Conservation (phyloP, 306 rosid species). For the Corylus americana region DNA sequence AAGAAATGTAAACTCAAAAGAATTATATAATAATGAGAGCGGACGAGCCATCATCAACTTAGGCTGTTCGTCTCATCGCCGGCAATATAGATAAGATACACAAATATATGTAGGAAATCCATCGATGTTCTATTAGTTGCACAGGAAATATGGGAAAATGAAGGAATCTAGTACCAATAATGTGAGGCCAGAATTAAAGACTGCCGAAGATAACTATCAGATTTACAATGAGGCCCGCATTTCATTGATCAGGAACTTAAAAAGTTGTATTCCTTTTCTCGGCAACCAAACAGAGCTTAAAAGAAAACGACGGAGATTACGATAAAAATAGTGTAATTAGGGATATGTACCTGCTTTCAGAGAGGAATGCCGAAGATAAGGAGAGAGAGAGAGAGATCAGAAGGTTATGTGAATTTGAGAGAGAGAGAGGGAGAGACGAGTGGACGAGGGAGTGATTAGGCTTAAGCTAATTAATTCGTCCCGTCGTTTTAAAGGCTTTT, state of each 20-base stretch:
- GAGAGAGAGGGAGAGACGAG: neutral
- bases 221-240: neutral
- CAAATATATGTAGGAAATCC: neutral
- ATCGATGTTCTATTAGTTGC: neutral
- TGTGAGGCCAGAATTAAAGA: neutral
- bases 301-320: neutral
- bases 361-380: neutral
- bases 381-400: neutral
- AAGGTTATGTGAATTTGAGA: neutral
- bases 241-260: neutral
- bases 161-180: neutral
- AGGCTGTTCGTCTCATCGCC: neutral
- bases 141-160: neutral
- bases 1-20: no score
- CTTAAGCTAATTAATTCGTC: neutral
- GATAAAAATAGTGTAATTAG: neutral
- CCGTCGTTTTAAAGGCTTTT: neutral
- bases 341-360: neutral
- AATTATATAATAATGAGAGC: neutral
- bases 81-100: neutral
- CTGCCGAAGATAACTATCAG: neutral
- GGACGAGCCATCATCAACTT: neutral
- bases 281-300: neutral
- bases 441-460: neutral
- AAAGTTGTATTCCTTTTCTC: neutral